These are phyloP conservation scores for Clarireedia monteithiana DNA, from an alignment of 2,329 filamentous ascomycete genomes.

Conservation along the genomic window DNA sequence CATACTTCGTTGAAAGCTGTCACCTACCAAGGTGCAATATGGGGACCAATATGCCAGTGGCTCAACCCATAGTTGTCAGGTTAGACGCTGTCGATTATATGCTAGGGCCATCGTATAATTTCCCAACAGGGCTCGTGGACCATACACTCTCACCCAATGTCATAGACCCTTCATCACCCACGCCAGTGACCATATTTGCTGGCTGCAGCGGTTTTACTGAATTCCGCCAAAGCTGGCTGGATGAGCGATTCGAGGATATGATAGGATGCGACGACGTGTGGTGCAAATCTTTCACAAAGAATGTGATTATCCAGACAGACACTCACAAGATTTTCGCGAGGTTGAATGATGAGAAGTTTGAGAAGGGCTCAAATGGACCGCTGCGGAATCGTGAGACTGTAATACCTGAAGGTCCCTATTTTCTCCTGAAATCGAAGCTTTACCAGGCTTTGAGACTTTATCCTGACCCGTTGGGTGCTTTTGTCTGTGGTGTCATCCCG, in stretches of 20 bases:
- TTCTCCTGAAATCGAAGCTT: neutral
- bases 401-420: neutral
- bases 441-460: neutral
- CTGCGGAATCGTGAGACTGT: too few relatives aligned
- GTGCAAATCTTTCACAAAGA: neutral
- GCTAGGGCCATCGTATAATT: neutral
- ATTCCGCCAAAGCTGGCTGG: neutral
- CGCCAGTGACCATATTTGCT: neutral
- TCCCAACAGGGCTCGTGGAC: neutral
- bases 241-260: neutral
- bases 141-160: too few relatives aligned
- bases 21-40: neutral
- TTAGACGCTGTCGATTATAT: neutral
- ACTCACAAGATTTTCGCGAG: neutral
- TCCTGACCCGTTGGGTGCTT: neutral
- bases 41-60: neutral
- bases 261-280: neutral
- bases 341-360: too few relatives aligned
- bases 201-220: neutral
- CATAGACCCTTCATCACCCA: too few relatives aligned
- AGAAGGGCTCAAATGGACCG: too few relatives aligned
- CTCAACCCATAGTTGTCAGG: neutral
- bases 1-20: too few relatives aligned
- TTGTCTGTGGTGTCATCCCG: conserved; percentile 1
- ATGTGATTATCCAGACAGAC: neutral